Evolutionary conservation across 345 rosid species (phyloP), one percentile per base, ranked within the genome.

Genomic region (Anastatica hierochuntica): DNA sequence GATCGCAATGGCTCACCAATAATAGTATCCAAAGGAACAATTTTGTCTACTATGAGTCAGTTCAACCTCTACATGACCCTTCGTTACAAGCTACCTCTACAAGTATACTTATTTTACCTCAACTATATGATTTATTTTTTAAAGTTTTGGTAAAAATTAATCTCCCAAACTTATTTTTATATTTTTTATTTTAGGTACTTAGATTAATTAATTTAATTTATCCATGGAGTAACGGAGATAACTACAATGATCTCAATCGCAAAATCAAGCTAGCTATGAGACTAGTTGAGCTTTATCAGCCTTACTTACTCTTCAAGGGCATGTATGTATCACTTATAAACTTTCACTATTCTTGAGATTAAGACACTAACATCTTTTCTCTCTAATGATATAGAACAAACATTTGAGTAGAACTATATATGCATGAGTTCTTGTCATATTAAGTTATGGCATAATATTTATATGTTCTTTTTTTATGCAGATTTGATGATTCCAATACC

Each of bases 281-380:
- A 44, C 44, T 92, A 23, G 82, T 75, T 11, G 90, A 88, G 19
- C 82, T 92, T 17, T 92, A 92, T 69, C 49, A 76, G 57, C 94
- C 98, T 11, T 92, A 92, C 62, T 72, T 85, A 66, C 85, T 88
- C 86, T 92, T 84, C 81, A 30, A 59, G 41, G 98, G 81, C 70
- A 62, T 82, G 98, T 90, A 87, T 5, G 96, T 78, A 42, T 41
- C 24, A 21, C 14, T 29, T 46, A 17, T 27, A 43, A 36, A 14
- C 48, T 36, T 20, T 43, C 20, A 55, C 30, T 7, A 15, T 36
- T 54, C 16, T 27, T 43, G 7, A 61, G 27, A 33, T 10, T 50
- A 38, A n/a, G n/a, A n/a, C n/a, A n/a, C n/a, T n/a, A n/a, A n/a
- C n/a, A n/a, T n/a, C n/a, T n/a, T n/a, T n/a, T n/a, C n/a, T n/a